These are phyloP conservation scores for Aspergillus sp. DNA, from an alignment of 2,329 filamentous ascomycete genomes.

Conservation along the genomic window DNA sequence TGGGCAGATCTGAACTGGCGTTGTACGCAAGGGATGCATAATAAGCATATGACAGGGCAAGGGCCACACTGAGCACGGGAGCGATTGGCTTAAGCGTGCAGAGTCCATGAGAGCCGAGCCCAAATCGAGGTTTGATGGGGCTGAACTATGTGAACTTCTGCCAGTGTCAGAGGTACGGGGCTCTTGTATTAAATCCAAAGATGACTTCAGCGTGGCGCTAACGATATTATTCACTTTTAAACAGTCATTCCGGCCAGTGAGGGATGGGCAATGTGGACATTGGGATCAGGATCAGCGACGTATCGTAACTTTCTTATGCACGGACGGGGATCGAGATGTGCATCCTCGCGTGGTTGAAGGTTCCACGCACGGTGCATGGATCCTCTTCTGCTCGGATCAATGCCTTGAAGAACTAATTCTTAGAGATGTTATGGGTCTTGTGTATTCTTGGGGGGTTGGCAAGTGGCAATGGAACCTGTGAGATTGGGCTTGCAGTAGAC, in stretches of 20 bases:
- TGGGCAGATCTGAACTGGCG: slow-evolving; percentile 8
- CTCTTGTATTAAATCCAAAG: not conserved
- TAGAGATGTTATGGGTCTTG: not conserved
- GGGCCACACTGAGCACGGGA: slow-evolving; percentile 11
- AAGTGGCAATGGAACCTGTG: not conserved
- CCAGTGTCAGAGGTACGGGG: not conserved
- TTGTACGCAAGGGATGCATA: slow-evolving; percentile 24
- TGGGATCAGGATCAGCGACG: slow-evolving; percentile 14
- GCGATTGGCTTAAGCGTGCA: slow-evolving; percentile 4
- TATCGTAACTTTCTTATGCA: slow-evolving; percentile 17
- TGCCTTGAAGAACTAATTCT: not conserved
- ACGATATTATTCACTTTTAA: not conserved
- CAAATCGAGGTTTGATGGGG: not conserved
- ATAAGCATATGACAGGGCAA: slow-evolving; percentile 16
- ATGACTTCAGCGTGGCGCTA: not conserved
- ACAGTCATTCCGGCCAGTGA: slow-evolving; percentile 5
- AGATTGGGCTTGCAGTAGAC: not conserved
- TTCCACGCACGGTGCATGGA: not conserved
- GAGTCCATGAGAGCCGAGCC: not conserved
- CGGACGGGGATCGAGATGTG: slow-evolving; percentile 3
- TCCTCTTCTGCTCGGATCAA: not conserved
- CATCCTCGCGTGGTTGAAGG: slow-evolving; percentile 1
- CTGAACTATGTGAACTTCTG: not conserved
- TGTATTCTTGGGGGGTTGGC: not conserved
- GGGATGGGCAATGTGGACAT: not conserved